phyloP scores from a whole-genome alignment of 2,329 filamentous ascomycete genomes.

The Fusarium sp. region DNA sequence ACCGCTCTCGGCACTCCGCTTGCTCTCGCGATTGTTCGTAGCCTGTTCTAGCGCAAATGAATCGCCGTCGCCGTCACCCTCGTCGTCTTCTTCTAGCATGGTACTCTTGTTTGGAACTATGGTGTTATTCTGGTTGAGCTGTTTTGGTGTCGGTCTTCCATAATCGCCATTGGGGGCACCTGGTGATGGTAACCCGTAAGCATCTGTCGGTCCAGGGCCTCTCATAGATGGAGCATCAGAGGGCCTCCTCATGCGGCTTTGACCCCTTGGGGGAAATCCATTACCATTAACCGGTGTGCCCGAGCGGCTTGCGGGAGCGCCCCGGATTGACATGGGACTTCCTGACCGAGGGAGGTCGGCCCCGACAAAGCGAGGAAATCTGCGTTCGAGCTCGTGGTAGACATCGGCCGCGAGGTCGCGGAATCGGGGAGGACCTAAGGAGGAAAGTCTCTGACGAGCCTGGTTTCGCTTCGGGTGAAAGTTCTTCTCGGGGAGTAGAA shows the following conservation, averaged over 20 bases:
- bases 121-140: constrained; percentile 88
- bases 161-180: constrained; percentile 70
- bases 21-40: constrained; percentile 43
- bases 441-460: constrained; percentile 93
- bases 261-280: constrained; percentile 61
- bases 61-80: constrained; percentile 78
- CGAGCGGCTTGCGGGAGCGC: constrained; percentile 66
- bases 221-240: constrained; percentile 72
- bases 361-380: constrained; percentile 83
- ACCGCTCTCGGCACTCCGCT: constrained; percentile 46
- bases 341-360: constrained; percentile 75
- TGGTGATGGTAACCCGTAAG: constrained; percentile 67
- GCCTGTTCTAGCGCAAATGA: constrained; percentile 62
- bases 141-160: constrained; percentile 84
- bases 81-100: constrained; percentile 95
- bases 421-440: constrained; percentile 86
- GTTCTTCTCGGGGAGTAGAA: constrained; percentile 83
- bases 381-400: constrained; percentile 91
- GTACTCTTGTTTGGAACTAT: constrained; percentile 98
- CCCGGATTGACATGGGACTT: constrained; percentile 74
- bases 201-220: constrained; percentile 55
- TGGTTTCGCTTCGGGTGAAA: constrained; percentile 99
- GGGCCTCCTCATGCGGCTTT: constrained; percentile 65
- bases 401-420: constrained; percentile 94
- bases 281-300: constrained; percentile 71